Evolutionary conservation across 805 yeast species (phyloP).

Genomic region (Saccharomycopsis oosterbeekiorum): DNA sequence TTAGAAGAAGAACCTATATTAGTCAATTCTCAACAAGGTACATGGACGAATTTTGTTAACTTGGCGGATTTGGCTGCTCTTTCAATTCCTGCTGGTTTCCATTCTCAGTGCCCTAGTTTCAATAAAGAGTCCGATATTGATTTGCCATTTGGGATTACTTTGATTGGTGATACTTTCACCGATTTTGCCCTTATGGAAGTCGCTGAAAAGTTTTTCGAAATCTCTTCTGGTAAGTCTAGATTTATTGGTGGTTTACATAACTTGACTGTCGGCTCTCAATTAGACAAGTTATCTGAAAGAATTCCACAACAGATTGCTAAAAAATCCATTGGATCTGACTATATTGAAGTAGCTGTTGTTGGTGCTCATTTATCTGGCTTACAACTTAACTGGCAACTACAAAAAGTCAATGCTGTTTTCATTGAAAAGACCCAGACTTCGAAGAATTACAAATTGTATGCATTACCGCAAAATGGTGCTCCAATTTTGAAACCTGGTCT

Average conservation of each 20-base stretch:
- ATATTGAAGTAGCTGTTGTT: conserved; percentile 76
- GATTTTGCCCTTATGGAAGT: conserved; percentile 84
- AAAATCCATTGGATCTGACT: conserved; percentile 27
- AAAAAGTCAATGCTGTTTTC: conserved; percentile 69
- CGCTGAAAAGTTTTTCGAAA: conserved; percentile 56
- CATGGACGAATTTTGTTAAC: conserved; percentile 96
- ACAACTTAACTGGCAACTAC: conserved; percentile 90
- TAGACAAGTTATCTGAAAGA: conserved; percentile 36
- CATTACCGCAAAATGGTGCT: conserved; percentile 54
- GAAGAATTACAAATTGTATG: conserved; percentile 62
- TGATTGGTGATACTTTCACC: conserved; percentile 70
- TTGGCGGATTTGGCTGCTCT: conserved; percentile 88
- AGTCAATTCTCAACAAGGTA: conserved; percentile 87
- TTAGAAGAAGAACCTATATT: conserved; percentile 68
- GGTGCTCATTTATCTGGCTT: conserved; percentile 91
- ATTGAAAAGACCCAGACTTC: conserved; percentile 61
- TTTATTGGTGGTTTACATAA: conserved; percentile 7
- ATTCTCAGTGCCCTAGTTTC: background rate
- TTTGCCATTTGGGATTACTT: conserved; percentile 82
- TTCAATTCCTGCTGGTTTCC: conserved; percentile 84
- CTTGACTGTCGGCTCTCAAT: conserved; percentile 24
- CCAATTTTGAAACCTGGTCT: conserved; percentile 88
- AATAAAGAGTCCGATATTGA: conserved; percentile 51
- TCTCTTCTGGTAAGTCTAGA: conserved; percentile 24
- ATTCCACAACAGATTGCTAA: conserved; percentile 33